These are phyloP conservation scores for Butyriboletus loyo DNA, from an alignment of 768 basidiomycete genomes.

Conservation along the genomic window DNA sequence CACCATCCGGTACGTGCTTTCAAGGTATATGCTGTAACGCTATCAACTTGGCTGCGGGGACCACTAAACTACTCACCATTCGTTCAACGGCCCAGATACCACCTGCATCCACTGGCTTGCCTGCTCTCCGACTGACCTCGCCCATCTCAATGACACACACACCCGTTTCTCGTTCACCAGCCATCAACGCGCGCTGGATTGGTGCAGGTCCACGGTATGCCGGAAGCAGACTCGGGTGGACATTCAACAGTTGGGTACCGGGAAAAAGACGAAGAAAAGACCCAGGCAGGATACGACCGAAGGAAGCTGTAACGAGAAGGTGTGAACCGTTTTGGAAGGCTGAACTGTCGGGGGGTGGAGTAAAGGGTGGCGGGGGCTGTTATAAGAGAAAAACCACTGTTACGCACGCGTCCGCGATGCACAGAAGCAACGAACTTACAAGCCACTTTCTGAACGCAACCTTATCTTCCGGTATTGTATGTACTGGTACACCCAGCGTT, in stretches of 20 bases:
- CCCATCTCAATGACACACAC: slow-evolving; percentile 81
- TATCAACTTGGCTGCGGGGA: background rate
- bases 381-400: slow-evolving; percentile 20
- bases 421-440: slow-evolving; percentile 36
- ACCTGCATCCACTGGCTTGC: slow-evolving; percentile 68
- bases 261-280: slow-evolving; percentile 61
- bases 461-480: slow-evolving; percentile 58
- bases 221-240: slow-evolving; percentile 88
- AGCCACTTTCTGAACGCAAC: slow-evolving; percentile 63
- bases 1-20: slow-evolving; percentile 52
- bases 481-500: slow-evolving; percentile 49
- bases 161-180: slow-evolving; percentile 65
- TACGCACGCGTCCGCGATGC: background rate
- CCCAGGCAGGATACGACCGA: slow-evolving; percentile 78
- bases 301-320: slow-evolving; percentile 83
- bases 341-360: background rate
- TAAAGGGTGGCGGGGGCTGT: slow-evolving; percentile 43
- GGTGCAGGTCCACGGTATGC: slow-evolving; percentile 88
- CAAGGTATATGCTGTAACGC: background rate
- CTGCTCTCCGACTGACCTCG: slow-evolving; percentile 48
- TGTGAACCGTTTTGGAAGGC: slow-evolving; percentile 38
- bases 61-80: slow-evolving; percentile 46
- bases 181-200: slow-evolving; percentile 77
- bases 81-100: slow-evolving; percentile 54
- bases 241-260: slow-evolving; percentile 62